These are phyloP conservation scores for Tolypocladium inflatum DNA, from an alignment of 2,329 filamentous ascomycete species.

Conservation along the genomic window DNA sequence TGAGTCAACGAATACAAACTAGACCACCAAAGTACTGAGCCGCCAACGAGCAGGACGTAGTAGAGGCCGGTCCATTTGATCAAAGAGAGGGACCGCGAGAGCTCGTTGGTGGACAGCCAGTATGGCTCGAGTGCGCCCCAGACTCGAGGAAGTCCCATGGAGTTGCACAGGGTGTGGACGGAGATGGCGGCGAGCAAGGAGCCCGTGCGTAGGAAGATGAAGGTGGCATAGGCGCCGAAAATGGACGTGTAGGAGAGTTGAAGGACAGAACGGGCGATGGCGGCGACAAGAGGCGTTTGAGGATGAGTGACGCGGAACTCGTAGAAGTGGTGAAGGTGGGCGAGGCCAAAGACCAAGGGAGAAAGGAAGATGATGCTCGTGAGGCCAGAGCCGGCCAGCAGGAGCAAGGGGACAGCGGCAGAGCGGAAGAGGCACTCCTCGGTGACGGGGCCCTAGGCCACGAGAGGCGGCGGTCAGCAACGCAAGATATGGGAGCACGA, in stretches of 20 bases:
- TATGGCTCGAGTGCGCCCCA: slow-evolving; percentile 65
- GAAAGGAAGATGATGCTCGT: slow-evolving; percentile 65
- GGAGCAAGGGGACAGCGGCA: slow-evolving; percentile 71
- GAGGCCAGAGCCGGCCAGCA: slow-evolving; percentile 54
- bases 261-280: slow-evolving; percentile 63
- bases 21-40: slow-evolving; percentile 62
- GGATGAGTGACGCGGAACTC: slow-evolving; percentile 82
- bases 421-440: slow-evolving; percentile 94
- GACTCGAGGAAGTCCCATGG: slow-evolving; percentile 76
- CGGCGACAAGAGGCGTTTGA: slow-evolving; percentile 50
- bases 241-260: slow-evolving; percentile 87
- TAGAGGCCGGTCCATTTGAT: slow-evolving; percentile 65
- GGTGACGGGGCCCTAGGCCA: slow-evolving; percentile 64
- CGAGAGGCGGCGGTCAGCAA: not conserved
- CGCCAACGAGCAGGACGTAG: slow-evolving; percentile 65
- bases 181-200: slow-evolving; percentile 66
- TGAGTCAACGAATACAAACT: slow-evolving; percentile 65
- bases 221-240: slow-evolving; percentile 89
- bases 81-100: slow-evolving; percentile 11
- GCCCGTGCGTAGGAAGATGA: slow-evolving; percentile 77
- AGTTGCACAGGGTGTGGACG: slow-evolving; percentile 86
- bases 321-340: slow-evolving; percentile 92
- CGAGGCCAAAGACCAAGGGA: slow-evolving; percentile 84
- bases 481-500: not conserved
- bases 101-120: slow-evolving; percentile 20